Base-by-base conservation (phyloP, 371 early-diverging fungal species). In the Phascolomyces articulosus region DNA sequence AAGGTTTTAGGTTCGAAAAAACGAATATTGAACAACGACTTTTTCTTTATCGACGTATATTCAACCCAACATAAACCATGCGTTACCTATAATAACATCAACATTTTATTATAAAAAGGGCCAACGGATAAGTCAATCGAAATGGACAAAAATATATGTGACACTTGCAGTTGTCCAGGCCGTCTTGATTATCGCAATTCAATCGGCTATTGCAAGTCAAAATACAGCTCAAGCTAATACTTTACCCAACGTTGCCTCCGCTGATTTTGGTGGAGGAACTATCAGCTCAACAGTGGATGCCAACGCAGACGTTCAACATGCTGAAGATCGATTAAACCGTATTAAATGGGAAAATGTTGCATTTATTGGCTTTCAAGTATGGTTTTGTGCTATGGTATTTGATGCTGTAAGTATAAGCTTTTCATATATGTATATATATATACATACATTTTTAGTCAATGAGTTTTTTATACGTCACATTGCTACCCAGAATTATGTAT, bases 331-430 rank as follows among this genome's bases (percentile, higher is more conserved):
- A 49, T 58, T 83, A 13, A 69, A 62, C 11, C 73, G 77, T 23
- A 78, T 79, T 56, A 80, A 75, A 40, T 80, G 79, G 78, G 83
- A 83, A 62, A 83, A 83, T 27, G 67, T 83, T 38, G 78, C 80
- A 2, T 80, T 83, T 62, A 72, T 74, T 48, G 79, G 78, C 0
- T 83, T 80, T 56, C 83, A 83, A 58, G 34, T 64, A 4, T 83
- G 80, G 80, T 78, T 78, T 57, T 68, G 76, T 3, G 73, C 66
- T 49, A 83, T 83, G 83, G 73, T 77, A 13, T 78, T 80, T 65
- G 83, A 83, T 68, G 78, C 83, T 40, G 83, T 78, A 78, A 68
- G 74, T 64, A 10, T 15, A 13, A n/a, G n/a, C n/a, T 3, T 0
- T n/a, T 38, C 8, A 7, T 4, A 9, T 34, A 2, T 34, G 6